phyloP scores from a whole-genome alignment of 148 eudicot genomes.

The Rhododendron ferrugineum region DNA sequence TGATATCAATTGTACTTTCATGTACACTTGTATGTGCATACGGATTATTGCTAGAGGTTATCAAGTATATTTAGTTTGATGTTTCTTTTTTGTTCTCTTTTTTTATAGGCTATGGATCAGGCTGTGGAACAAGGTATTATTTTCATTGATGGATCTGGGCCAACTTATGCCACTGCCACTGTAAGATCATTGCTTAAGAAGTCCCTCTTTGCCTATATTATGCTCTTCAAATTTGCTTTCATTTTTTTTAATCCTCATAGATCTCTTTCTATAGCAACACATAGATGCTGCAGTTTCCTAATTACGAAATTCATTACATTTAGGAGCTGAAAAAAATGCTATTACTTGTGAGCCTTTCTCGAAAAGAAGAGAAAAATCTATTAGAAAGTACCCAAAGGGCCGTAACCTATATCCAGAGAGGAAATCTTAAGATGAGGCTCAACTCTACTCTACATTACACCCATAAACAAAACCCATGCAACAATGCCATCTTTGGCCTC shows the following conservation, averaged over 20 bases:
- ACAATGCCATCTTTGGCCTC: not conserved
- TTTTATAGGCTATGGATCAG: constrained; percentile 63
- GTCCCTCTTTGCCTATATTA: constrained; percentile 9
- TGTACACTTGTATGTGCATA: not conserved
- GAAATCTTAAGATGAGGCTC: not conserved
- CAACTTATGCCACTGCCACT: constrained; percentile 92
- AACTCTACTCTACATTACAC: not conserved
- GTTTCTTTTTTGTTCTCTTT: not conserved
- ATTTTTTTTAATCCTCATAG: not conserved
- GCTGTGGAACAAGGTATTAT: constrained; percentile 71
- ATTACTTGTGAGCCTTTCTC: not conserved
- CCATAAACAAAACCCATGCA: not conserved
- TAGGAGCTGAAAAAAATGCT: not conserved
- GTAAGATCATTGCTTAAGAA: constrained; percentile 44
- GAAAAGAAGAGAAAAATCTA: not conserved
- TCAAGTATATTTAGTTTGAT: not conserved
- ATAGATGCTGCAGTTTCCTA: not conserved
- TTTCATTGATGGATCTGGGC: constrained; percentile 86
- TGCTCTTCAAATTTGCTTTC: not conserved
- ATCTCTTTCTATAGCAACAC: not conserved
- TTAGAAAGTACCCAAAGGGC: not conserved
- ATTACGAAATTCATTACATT: not conserved
- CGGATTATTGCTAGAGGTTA: not conserved
- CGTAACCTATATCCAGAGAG: not conserved
- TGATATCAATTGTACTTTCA: not conserved